Evolutionary conservation across 2,329 filamentous ascomycete species (phyloP).

Genomic region (Monilinia vaccinii-corymbosi): DNA sequence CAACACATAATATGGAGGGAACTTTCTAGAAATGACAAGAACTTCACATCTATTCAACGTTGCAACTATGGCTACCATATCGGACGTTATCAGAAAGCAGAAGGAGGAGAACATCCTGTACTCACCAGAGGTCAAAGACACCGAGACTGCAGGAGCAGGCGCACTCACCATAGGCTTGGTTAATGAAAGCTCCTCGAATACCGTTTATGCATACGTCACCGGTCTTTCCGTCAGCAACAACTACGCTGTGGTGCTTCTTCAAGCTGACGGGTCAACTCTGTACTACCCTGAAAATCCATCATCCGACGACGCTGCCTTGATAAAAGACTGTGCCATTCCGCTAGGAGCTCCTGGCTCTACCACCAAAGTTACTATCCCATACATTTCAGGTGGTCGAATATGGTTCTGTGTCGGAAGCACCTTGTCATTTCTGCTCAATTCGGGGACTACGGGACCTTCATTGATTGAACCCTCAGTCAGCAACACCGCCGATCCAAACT

Average conservation of each 20-base stretch:
- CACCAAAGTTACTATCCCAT: slow-evolving; percentile 55
- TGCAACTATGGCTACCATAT: slow-evolving; percentile 17
- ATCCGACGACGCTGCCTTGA: slow-evolving; percentile 40
- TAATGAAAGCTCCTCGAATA: slow-evolving; percentile 56
- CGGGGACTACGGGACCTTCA: slow-evolving; percentile 52
- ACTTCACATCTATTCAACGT: neutral
- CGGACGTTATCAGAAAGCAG: slow-evolving; percentile 14
- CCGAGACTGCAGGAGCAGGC: neutral
- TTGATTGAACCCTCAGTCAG: slow-evolving; percentile 68
- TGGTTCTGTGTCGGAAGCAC: slow-evolving; percentile 56
- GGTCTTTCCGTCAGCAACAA: slow-evolving; percentile 52
- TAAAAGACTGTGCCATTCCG: slow-evolving; percentile 51
- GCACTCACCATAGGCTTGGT: slow-evolving; percentile 51
- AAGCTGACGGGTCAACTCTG: slow-evolving; percentile 55
- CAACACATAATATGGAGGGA: neutral
- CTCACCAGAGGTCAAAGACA: slow-evolving; percentile 8
- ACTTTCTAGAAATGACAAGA: neutral
- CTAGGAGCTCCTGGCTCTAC: slow-evolving; percentile 55
- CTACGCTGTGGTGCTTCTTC: slow-evolving; percentile 51
- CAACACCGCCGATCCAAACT: slow-evolving; percentile 54
- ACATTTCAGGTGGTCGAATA: slow-evolving; percentile 60
- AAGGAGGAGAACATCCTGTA: slow-evolving; percentile 13
- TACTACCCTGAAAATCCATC: slow-evolving; percentile 55
- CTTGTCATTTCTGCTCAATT: slow-evolving; percentile 61
- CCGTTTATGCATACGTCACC: slow-evolving; percentile 61